Evolutionary conservation across 192 early-diverging fungal genomes (phyloP).

Genomic region (Linnemannia zychae): DNA sequence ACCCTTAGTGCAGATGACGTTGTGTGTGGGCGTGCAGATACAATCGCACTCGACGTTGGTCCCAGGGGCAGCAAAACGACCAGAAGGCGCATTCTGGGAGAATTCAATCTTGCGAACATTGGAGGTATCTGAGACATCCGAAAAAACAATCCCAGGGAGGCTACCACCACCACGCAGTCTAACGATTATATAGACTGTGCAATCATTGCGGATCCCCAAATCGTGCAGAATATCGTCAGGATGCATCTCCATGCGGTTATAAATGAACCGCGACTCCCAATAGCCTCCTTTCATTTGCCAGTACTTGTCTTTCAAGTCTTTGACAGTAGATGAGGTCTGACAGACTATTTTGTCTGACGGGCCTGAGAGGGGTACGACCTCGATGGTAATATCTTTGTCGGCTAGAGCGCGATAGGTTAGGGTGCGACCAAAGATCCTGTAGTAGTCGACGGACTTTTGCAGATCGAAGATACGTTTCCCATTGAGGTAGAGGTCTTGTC

Average conservation of each 20-base stretch:
- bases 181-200: conserved; percentile 71
- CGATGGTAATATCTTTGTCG: background rate
- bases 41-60: conserved; percentile 18
- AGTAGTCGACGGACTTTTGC: background rate
- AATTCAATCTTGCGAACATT: background rate
- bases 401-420: background rate
- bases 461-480: background rate
- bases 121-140: conserved; percentile 2
- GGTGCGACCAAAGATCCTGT: conserved; percentile 1
- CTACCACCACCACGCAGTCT: conserved; percentile 72
- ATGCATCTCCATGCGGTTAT: conserved; percentile 69
- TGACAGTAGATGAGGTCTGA: conserved; percentile 90
- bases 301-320: no score
- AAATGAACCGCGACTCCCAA: no score
- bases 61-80: background rate
- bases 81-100: background rate
- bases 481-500: background rate
- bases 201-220: no score
- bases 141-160: background rate
- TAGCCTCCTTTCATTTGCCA: no score
- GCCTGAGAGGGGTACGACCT: conserved; percentile 76
- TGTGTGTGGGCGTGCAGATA: background rate
- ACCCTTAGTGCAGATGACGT: background rate
- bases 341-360: no score
- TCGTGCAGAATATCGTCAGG: conserved; percentile 79